A percentile compares a stretch with the other conserved stretches of the same genome.
These are phyloP conservation scores for Fusarium oxysporum DNA, from an alignment of 2,329 filamentous ascomycete genomes.

Conservation along the genomic window DNA sequence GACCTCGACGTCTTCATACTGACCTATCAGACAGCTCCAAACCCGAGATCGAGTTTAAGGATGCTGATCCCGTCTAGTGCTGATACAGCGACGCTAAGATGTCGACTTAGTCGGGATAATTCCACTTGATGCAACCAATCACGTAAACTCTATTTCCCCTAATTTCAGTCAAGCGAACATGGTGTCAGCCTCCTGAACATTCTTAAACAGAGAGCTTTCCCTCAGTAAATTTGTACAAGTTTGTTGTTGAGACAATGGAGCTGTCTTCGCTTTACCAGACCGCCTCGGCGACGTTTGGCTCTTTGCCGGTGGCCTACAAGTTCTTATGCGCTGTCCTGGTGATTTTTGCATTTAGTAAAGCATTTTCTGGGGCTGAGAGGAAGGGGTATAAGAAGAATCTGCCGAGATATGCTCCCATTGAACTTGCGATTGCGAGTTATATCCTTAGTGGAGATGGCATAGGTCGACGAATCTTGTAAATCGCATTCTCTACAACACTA, in stretches of 20 bases:
- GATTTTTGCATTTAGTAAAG: not conserved
- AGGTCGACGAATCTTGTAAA: slow-evolving; percentile 26
- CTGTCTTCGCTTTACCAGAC: not conserved
- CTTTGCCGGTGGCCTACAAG: not conserved
- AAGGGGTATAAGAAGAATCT: not conserved
- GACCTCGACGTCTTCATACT: not conserved
- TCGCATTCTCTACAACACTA: accelerated
- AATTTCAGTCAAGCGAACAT: not conserved
- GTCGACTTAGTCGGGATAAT: not conserved
- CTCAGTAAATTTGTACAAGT: not conserved
- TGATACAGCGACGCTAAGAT: slow-evolving; percentile 6
- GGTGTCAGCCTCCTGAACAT: not conserved
- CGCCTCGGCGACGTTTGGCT: not conserved
- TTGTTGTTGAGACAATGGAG: not conserved
- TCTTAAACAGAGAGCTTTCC: not conserved
- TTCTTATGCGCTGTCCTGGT: not conserved
- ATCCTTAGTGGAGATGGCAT: slow-evolving; percentile 23
- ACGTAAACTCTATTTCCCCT: not conserved
- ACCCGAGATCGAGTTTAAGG: not conserved
- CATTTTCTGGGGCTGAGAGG: not conserved
- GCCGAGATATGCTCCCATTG: slow-evolving; percentile 18
- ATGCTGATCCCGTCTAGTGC: not conserved
- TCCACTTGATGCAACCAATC: slow-evolving; percentile 1
- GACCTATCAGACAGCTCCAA: not conserved
- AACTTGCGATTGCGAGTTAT: slow-evolving; percentile 26